These are phyloP conservation scores for Cyberlindnera sargentensis DNA, from an alignment of 805 yeast species.

Conservation along the genomic window DNA sequence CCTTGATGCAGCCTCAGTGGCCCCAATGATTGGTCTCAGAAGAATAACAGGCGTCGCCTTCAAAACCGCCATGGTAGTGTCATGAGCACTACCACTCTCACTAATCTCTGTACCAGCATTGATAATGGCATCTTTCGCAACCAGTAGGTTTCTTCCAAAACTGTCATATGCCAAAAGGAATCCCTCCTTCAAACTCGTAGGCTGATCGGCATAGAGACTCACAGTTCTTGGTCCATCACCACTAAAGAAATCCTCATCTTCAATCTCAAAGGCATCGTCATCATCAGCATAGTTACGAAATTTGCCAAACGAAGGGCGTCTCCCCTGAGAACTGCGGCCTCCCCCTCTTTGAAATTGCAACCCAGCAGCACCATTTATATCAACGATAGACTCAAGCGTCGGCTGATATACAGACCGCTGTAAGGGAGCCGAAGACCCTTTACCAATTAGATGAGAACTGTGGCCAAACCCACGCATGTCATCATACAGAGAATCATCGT, in stretches of 20 bases:
- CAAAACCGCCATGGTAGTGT: slow-evolving; percentile 59
- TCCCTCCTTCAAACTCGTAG: slow-evolving; percentile 64
- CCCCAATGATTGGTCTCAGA: slow-evolving; percentile 83
- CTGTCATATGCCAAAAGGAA: slow-evolving; percentile 67
- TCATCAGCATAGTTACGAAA: background rate
- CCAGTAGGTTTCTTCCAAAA: slow-evolving; percentile 55
- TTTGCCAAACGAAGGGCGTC: background rate
- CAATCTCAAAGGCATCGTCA: slow-evolving; percentile 17
- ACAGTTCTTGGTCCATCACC: slow-evolving; percentile 35
- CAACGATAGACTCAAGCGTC: slow-evolving; percentile 21
- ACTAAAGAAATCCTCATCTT: slow-evolving; percentile 15
- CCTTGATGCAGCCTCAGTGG: slow-evolving; percentile 82
- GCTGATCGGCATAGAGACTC: slow-evolving; percentile 83
- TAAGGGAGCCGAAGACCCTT: slow-evolving; percentile 12
- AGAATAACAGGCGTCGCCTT: slow-evolving; percentile 75
- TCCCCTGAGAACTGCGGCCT: background rate
- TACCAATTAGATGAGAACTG: slow-evolving; percentile 20
- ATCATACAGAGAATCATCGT: slow-evolving; percentile 23
- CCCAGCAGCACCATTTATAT: slow-evolving; percentile 8
- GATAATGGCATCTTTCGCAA: slow-evolving; percentile 58
- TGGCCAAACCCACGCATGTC: slow-evolving; percentile 17
- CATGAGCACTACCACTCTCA: slow-evolving; percentile 59
- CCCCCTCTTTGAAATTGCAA: background rate
- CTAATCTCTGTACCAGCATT: slow-evolving; percentile 56
- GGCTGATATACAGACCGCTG: slow-evolving; percentile 22